A percentile compares a stretch with the other conserved stretches of the same genome.
Conservation (phyloP, 306 rosid genomes). For the Cucurbita pepo region DNA sequence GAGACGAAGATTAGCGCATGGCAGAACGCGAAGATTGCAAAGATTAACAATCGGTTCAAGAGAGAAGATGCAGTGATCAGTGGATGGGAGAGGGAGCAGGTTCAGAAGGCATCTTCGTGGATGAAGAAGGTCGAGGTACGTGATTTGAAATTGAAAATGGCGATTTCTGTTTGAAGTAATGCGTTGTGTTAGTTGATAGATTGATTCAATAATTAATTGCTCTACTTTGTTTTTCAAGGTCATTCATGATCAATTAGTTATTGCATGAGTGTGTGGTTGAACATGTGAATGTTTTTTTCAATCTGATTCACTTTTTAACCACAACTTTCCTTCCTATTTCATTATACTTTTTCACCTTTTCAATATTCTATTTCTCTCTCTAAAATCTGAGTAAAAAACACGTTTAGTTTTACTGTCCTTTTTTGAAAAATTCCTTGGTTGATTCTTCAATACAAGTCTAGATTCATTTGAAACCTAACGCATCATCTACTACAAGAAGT, state of each 20-base stretch:
- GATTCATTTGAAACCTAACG: not conserved
- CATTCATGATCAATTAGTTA: not conserved
- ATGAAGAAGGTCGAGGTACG: conserved; percentile 87
- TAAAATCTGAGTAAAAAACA: not conserved
- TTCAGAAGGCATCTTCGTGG: conserved; percentile 67
- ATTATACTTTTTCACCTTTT: not conserved
- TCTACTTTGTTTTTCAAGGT: not conserved
- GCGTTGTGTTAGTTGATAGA: not conserved
- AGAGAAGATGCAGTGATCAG: conserved; percentile 76
- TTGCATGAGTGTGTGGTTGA: not conserved
- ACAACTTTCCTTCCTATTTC: not conserved
- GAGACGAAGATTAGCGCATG: conserved; percentile 86
- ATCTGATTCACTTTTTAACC: not conserved
- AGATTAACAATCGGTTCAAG: conserved; percentile 78
- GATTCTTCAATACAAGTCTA: not conserved
- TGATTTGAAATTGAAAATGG: not conserved
- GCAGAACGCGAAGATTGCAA: conserved; percentile 84
- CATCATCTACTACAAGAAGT: not conserved
- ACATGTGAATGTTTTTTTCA: not conserved
- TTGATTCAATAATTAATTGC: not conserved
- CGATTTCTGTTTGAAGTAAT: conserved; percentile 1
- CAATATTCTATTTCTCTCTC: not conserved
- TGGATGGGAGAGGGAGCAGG: conserved; percentile 74
- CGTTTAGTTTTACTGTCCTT: not conserved
- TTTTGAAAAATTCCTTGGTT: not conserved